Percentiles rank a stretch among this genome's conserved stretches.
Conservation (phyloP, 768 basidiomycete genomes). For the Cantharellus anzutake region DNA sequence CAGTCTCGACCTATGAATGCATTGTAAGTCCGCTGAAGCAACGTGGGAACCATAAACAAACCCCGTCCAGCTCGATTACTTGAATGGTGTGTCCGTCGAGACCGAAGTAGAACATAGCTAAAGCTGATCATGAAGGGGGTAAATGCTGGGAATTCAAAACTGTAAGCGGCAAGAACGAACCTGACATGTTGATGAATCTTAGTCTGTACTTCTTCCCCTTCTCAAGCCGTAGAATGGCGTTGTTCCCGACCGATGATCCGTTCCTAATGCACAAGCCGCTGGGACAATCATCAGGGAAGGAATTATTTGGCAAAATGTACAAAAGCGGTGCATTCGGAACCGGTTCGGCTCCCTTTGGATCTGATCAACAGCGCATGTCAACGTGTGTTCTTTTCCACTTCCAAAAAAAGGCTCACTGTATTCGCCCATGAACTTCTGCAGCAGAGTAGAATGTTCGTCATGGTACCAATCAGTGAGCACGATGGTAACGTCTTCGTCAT, state of each 20-base stretch:
- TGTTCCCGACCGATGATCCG: slow-evolving; percentile 51
- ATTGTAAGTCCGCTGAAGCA: not conserved
- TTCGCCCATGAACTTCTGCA: slow-evolving; percentile 47
- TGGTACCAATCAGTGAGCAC: slow-evolving; percentile 90
- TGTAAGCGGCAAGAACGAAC: slow-evolving; percentile 10
- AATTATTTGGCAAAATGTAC: not conserved
- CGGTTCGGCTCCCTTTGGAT: slow-evolving; percentile 77
- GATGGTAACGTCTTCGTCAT: slow-evolving; percentile 84
- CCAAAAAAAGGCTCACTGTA: slow-evolving; percentile 9
- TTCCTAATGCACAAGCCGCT: slow-evolving; percentile 42
- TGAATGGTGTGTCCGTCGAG: slow-evolving; percentile 77
- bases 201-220: slow-evolving; percentile 83
- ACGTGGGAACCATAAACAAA: slow-evolving; percentile 19
- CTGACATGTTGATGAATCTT: slow-evolving; percentile 69
- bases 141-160: not conserved
- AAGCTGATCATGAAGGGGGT: slow-evolving; percentile 15
- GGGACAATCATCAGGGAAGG: slow-evolving; percentile 36
- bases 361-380: slow-evolving; percentile 12
- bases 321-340: slow-evolving; percentile 38
- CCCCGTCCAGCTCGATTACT: slow-evolving; percentile 71
- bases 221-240: slow-evolving; percentile 65
- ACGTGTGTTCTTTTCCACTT: too few relatives aligned
- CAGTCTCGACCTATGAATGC: slow-evolving; percentile 29
- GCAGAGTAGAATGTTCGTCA: slow-evolving; percentile 39
- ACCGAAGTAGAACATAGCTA: slow-evolving; percentile 67